Evolutionary conservation across 2,329 filamentous ascomycete genomes (phyloP), one percentile per base, ranked within the genome.

Genomic region (Pseudogymnoascus sp.): DNA sequence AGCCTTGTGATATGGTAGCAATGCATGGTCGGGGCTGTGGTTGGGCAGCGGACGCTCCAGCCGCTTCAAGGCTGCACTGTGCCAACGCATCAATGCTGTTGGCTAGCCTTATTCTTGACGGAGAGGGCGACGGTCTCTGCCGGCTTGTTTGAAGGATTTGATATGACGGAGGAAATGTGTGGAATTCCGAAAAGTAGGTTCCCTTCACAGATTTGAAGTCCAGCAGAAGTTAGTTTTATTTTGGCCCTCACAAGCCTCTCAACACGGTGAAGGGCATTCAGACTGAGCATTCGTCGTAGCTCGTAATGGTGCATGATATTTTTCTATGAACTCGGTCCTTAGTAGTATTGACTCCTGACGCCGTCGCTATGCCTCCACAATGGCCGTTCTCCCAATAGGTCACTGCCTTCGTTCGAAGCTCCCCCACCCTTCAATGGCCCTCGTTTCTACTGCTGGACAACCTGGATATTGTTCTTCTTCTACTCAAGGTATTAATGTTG

Each of bases 391-490:
- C 16, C 16, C 11, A 60, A 16, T 36, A 40, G 59, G 18, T 38
- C 28, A 56, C 49, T 56, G 49, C 49, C 49, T 56, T 56, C 28
- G 49, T 14, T 56, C 9, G 49, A 56, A 60, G 34, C 59, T 16
- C 36, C 11, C 2, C 36, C 36, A 38, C 59, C 34, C 21, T 25
- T 42, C n/a, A 16, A 31, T 60, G 16, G 59, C 36, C 59, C 36
- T 40, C 7, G 14, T 14, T 1, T 42, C 18, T 75, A 88, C 77
- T 90, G 88, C 78, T 92, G 89, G 66, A 95, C 89, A 67, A 93
- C 88, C 75, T 93, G 90, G 61, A 95, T 84, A 72, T 93, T 93
- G 78, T 95, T 91, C 85, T 92, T 93, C 76, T 92, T 93, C 90
- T 93, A 76, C 74, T 73, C 36, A 59, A 37, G 14, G 18, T 25